Conservation (phyloP, 1,284 basidiomycete genomes). For the Grifola frondosa region DNA sequence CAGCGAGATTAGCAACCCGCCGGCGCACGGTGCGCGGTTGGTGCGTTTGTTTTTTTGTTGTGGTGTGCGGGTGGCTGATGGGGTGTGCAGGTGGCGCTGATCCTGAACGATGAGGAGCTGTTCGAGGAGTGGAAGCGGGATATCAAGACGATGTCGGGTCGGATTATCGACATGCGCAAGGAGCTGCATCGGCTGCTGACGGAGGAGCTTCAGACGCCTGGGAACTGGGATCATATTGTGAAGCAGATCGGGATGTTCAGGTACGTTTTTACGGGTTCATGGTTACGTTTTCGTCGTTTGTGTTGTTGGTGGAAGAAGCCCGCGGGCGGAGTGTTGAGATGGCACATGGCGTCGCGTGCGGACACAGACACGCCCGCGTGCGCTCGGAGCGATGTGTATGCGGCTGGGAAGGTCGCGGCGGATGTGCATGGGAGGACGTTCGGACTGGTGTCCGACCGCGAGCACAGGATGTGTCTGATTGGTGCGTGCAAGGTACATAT, state of each 20-base stretch:
- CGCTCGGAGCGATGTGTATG: conserved; percentile 4
- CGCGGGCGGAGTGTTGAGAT: too few relatives aligned
- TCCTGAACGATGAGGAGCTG: conserved; percentile 70
- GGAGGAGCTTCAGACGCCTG: conserved; percentile 86
- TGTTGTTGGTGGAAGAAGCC: too few relatives aligned
- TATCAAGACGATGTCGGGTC: conserved; percentile 88
- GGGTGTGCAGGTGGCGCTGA: conserved; percentile 63
- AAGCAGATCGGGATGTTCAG: conserved; percentile 94
- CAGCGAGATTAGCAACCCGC: conserved; percentile 93
- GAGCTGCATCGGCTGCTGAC: conserved; percentile 79
- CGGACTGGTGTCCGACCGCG: background rate
- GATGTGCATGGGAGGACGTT: background rate
- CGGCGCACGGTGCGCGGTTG: conserved; percentile 86
- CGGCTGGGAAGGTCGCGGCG: background rate
- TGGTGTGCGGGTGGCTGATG: conserved; percentile 9
- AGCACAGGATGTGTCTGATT: conserved; percentile 1
- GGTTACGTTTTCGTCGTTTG: too few relatives aligned
- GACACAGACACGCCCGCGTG: too few relatives aligned
- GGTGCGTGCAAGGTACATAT: conserved; percentile 3
- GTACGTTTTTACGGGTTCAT: conserved; percentile 39
- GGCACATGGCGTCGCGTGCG: too few relatives aligned
- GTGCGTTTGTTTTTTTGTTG: conserved; percentile 38
- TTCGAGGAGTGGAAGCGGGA: conserved; percentile 90
- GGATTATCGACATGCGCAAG: conserved; percentile 89
- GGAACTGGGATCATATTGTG: conserved; percentile 88